phyloP scores from a whole-genome alignment of 805 yeast species.

The Kluyveromyces wickerhamii region DNA sequence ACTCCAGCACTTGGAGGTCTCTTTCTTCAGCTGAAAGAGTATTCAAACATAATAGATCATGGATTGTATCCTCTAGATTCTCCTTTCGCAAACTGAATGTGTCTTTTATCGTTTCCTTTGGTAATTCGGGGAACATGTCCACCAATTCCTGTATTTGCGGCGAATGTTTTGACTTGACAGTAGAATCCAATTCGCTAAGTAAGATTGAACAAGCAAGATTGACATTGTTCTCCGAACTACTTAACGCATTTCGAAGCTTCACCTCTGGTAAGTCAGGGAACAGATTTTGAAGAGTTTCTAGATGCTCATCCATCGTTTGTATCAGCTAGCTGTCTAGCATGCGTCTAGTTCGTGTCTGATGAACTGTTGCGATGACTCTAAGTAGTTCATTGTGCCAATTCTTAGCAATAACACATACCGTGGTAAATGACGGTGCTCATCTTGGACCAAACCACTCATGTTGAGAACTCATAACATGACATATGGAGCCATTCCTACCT shows the following conservation, averaged over 20 bases:
- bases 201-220: conserved; percentile 19
- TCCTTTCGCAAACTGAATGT: conserved; percentile 27
- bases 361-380: too few species aligned
- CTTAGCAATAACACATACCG: too few species aligned
- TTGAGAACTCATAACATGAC: too few species aligned
- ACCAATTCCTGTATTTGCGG: conserved; percentile 18
- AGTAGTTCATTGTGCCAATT: too few species aligned
- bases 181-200: conserved; percentile 15
- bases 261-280: conserved; percentile 17
- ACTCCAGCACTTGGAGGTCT: conserved; percentile 10
- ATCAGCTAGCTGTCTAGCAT: too few species aligned
- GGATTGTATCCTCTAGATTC: conserved; percentile 21
- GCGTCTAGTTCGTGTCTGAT: too few species aligned
- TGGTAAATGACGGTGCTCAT: too few species aligned
- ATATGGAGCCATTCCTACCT: too few species aligned
- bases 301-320: not conserved
- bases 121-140: conserved; percentile 41
- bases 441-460: too few species aligned
- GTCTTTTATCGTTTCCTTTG: conserved; percentile 24
- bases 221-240: conserved; percentile 15
- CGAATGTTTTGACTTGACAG: not conserved
- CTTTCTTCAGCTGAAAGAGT: conserved; percentile 11
- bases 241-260: conserved; percentile 12
- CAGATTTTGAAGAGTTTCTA: conserved; percentile 8
- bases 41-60: conserved; percentile 16